Base-by-base conservation (phyloP, 495 filamentous ascomycete species). In the Aspergillus cavernicola region DNA sequence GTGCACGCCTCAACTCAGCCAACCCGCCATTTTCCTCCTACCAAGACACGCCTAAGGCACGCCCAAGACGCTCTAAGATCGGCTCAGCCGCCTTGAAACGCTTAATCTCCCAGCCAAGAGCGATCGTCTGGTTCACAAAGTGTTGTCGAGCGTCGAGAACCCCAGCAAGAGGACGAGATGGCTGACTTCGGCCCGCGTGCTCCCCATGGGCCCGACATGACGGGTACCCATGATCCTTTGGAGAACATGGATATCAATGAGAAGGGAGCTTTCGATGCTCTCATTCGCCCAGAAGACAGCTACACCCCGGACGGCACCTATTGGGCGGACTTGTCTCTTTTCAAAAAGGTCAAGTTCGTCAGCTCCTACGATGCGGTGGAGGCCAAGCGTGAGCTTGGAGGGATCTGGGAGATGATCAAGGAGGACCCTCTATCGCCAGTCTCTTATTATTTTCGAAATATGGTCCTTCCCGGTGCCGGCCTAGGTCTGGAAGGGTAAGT, bases 401-500 rank as follows among this genome's bases (percentile, higher is more conserved):
- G 56, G n/a, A 84, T 92, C 45, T 86, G 86, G 72, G 48, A 67
- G 15, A 92, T 95, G 90, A 70, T 85, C 50, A 93, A 90, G 70
- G 65, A 81, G 20, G 88, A 93, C 63, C 90, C 89, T 18, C 73
- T 95, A 18, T 86, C 83, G 41, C 90, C 90, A 0, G 40, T 96
- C 23, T 77, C 77, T n/a, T 91, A 82, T 73, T 95, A 95, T 63
- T 84, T 91, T 68, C 80, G 80, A 59, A 93, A 95, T 64, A 89
- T 90, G 73, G 84, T 96, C 36, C 77, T 96, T 31, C 90, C 90
- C 41, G 91, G 91, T 69, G 88, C 88, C 56, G 91, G 91, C 69
- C 79, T 96, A 23, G 83, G 87, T 61, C 78, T 96, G 18, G 91
- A 96, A 78, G 90, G 89, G 81, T 85, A 60, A 52, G 70, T 66